phyloP scores from a whole-genome alignment of 257 asterid genomes.

The Ballota nigra region DNA sequence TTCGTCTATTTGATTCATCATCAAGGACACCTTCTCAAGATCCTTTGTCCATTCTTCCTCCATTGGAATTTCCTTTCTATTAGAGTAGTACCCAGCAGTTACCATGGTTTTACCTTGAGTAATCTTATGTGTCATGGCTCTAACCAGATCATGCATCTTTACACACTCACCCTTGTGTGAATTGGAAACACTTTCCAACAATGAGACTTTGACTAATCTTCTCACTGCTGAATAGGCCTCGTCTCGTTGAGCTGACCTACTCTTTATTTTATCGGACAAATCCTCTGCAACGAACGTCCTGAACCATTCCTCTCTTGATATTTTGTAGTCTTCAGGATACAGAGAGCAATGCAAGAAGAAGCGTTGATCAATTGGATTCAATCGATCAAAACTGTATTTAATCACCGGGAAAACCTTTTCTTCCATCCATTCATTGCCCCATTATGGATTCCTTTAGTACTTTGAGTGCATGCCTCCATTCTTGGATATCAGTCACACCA shows the following conservation, averaged over 20 bases:
- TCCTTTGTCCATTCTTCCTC: constrained; percentile 20
- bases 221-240: constrained; percentile 13
- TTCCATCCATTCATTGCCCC: constrained; percentile 18
- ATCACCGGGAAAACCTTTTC: constrained; percentile 17
- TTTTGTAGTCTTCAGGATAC: constrained; percentile 6
- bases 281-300: neutral
- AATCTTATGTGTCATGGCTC: constrained; percentile 25
- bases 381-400: constrained; percentile 21
- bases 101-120: constrained; percentile 12
- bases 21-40: constrained; percentile 26
- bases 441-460: constrained; percentile 10
- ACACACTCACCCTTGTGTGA: neutral
- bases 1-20: neutral
- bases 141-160: constrained; percentile 22
- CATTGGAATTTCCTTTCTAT: neutral
- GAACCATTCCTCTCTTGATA: neutral
- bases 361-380: constrained; percentile 5
- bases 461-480: constrained; percentile 11
- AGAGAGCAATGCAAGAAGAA: neutral
- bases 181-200: neutral
- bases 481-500: constrained; percentile 11
- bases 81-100: neutral
- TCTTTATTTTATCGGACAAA: neutral
- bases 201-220: constrained; percentile 12
- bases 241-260: constrained; percentile 3